Evolutionary conservation across 2,329 filamentous ascomycete genomes (phyloP).

Genomic region (Capronia epimyces): DNA sequence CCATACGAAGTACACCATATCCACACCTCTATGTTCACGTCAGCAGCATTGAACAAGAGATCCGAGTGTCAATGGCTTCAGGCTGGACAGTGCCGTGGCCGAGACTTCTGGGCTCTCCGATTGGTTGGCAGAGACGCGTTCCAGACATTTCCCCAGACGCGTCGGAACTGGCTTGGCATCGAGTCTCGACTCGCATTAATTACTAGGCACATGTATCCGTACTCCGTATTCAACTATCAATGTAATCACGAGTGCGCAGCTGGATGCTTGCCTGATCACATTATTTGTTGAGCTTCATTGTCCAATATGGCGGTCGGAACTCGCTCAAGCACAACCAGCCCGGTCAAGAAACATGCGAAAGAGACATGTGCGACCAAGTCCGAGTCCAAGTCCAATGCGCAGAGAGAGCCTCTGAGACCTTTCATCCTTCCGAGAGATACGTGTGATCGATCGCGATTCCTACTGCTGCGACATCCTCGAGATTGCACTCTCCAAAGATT

Average conservation of each 20-base stretch:
- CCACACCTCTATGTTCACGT: not conserved
- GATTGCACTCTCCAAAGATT: slow-evolving; percentile 48
- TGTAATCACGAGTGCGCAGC: no score
- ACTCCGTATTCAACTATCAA: no score
- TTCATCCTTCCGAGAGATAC: slow-evolving; percentile 54
- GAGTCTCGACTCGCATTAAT: not conserved
- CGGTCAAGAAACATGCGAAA: slow-evolving; percentile 19
- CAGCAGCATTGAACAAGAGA: not conserved
- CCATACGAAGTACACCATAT: not conserved
- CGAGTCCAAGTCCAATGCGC: slow-evolving; percentile 18
- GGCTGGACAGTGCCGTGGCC: slow-evolving; percentile 1
- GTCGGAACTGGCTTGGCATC: slow-evolving; percentile 5
- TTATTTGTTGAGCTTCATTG: not conserved
- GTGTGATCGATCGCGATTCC: slow-evolving; percentile 50
- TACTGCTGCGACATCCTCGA: slow-evolving; percentile 52
- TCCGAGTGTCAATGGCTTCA: not conserved
- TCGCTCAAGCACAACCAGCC: slow-evolving; percentile 23
- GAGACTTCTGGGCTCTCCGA: slow-evolving; percentile 10
- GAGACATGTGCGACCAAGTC: not conserved
- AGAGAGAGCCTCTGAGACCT: slow-evolving; percentile 43
- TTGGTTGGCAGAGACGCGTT: slow-evolving; percentile 17
- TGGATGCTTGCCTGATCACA: no score
- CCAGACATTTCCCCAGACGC: not conserved
- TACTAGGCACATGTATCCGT: no score
- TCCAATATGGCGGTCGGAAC: slow-evolving; percentile 19